Percentiles rank a stretch among this genome's conserved stretches.
Conservation (phyloP, 805 yeast genomes). For the Saturnispora diversa region DNA sequence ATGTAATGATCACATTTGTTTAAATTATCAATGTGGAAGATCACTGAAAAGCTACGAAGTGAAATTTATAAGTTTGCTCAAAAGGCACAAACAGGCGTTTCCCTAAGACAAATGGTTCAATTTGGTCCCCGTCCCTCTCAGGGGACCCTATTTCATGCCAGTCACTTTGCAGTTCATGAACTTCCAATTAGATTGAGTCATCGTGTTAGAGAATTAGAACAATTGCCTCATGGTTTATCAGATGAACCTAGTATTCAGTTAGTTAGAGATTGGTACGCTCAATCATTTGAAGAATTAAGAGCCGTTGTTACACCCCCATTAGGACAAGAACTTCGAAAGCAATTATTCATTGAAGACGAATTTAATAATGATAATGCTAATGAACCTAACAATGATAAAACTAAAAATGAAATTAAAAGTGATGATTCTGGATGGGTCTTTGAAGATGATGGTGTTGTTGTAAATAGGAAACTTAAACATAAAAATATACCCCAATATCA, state of each 20-base stretch:
- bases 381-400: background rate
- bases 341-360: slow-evolving; percentile 10
- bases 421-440: slow-evolving; percentile 18
- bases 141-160: slow-evolving; percentile 73
- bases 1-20: too few species aligned
- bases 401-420: background rate
- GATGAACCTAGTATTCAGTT: slow-evolving; percentile 66
- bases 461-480: slow-evolving; percentile 18
- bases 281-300: slow-evolving; percentile 78
- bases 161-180: slow-evolving; percentile 78
- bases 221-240: slow-evolving; percentile 66
- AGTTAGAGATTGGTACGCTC: slow-evolving; percentile 86
- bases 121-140: slow-evolving; percentile 75
- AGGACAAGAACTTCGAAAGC: slow-evolving; percentile 35
- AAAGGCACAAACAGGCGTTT: slow-evolving; percentile 76
- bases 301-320: slow-evolving; percentile 48
- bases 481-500: too few species aligned
- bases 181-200: slow-evolving; percentile 81
- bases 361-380: too few species aligned
- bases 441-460: slow-evolving; percentile 43
- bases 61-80: slow-evolving; percentile 58
- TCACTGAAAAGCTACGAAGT: slow-evolving; percentile 42
- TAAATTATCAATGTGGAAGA: slow-evolving; percentile 46
- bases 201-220: slow-evolving; percentile 75
- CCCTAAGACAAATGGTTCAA: slow-evolving; percentile 83